phyloP scores from a whole-genome alignment of 2,329 filamentous ascomycete genomes.

The Calonectria pseudoreteaudii region DNA sequence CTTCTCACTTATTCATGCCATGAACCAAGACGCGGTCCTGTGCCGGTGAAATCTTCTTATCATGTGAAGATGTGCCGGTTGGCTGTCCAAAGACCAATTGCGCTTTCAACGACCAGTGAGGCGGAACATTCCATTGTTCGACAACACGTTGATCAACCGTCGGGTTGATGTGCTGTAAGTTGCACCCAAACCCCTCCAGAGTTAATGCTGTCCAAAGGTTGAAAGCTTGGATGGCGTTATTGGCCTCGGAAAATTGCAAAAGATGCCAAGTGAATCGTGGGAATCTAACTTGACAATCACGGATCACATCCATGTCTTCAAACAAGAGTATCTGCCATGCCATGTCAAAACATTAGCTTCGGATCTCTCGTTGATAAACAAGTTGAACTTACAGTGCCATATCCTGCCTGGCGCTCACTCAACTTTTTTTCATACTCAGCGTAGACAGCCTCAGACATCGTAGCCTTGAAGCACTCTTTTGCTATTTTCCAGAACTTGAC shows the following conservation, averaged over 20 bases:
- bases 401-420: not conserved
- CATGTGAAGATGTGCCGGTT: not conserved
- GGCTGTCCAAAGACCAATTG: not conserved
- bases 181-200: not conserved
- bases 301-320: conserved; percentile 3
- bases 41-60: not conserved
- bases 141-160: not conserved
- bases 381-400: not conserved
- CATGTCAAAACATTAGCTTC: too few species aligned
- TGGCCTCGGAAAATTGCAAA: not conserved
- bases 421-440: not conserved
- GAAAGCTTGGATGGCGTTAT: not conserved
- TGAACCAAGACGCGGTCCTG: not conserved
- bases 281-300: not conserved
- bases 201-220: not conserved
- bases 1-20: not conserved
- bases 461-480: not conserved
- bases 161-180: not conserved
- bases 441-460: not conserved
- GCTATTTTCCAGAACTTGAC: not conserved
- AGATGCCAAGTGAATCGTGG: not conserved
- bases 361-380: not conserved
- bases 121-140: not conserved
- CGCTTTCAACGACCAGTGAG: not conserved
- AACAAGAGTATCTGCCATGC: not conserved